These are phyloP conservation scores for Rhizophagus prolifer DNA, from an alignment of 192 early-diverging fungal genomes.

Conservation along the genomic window DNA sequence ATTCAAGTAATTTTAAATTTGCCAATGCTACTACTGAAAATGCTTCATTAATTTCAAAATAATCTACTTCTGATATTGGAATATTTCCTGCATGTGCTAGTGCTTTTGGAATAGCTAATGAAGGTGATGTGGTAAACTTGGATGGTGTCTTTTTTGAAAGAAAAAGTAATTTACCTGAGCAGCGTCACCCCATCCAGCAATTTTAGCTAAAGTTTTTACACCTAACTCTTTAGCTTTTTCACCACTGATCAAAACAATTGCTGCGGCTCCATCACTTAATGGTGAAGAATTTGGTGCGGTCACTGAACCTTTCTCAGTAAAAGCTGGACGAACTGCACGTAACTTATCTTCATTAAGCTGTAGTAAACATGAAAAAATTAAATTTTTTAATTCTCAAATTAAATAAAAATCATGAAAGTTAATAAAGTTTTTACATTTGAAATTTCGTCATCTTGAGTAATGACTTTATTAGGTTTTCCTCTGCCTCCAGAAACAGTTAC, in stretches of 20 bases:
- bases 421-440: constrained; percentile 43
- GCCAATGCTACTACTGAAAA: constrained; percentile 83
- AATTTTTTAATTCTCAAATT: neutral
- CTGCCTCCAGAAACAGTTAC: constrained; percentile 66
- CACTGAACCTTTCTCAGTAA: constrained; percentile 85
- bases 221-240: constrained; percentile 55
- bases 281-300: constrained; percentile 87
- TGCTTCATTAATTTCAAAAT: constrained; percentile 82
- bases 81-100: constrained; percentile 61
- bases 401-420: neutral
- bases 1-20: constrained; percentile 76
- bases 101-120: constrained; percentile 77
- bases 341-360: constrained; percentile 83
- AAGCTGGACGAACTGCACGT: constrained; percentile 83
- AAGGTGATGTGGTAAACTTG: constrained; percentile 73
- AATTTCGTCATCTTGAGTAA: constrained; percentile 64
- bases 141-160: constrained; percentile 47
- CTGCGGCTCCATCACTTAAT: constrained; percentile 79
- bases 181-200: constrained; percentile 72
- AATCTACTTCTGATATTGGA: constrained; percentile 65
- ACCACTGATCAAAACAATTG: constrained; percentile 71
- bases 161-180: constrained; percentile 43
- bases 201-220: constrained; percentile 53
- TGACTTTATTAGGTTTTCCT: constrained; percentile 62
- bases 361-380: neutral